These are phyloP conservation scores for Neofusicoccum sp. DNA, from an alignment of 2,329 filamentous ascomycete genomes.

Conservation along the genomic window DNA sequence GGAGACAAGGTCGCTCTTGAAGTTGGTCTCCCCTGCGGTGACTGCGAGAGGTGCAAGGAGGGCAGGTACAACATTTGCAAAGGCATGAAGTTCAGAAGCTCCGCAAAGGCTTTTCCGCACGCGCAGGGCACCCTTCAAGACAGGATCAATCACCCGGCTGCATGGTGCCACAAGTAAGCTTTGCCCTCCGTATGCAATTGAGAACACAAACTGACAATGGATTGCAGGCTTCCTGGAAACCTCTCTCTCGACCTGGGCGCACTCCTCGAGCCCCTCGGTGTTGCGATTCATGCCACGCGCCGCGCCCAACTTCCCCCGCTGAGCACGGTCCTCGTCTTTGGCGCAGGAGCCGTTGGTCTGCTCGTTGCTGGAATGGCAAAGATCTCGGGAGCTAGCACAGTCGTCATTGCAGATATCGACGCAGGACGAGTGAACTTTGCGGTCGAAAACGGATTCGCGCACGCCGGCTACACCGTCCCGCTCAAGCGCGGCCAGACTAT, in stretches of 20 bases:
- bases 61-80: conserved; percentile 64
- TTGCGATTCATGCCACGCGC: conserved; percentile 59
- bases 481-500: conserved; percentile 46
- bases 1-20: conserved; percentile 92
- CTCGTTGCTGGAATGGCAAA: conserved; percentile 58
- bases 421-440: conserved; percentile 56
- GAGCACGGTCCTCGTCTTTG: conserved; percentile 57
- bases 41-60: conserved; percentile 54
- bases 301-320: conserved; percentile 49
- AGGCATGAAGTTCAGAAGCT: conserved; percentile 57
- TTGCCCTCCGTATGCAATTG: not conserved
- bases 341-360: conserved; percentile 61
- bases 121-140: conserved; percentile 64
- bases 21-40: conserved; percentile 80
- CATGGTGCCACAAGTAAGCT: conserved; percentile 56
- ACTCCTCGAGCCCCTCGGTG: conserved; percentile 59
- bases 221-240: conserved; percentile 46
- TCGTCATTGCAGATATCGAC: conserved; percentile 63
- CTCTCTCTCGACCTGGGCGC: conserved; percentile 58
- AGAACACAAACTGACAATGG: not conserved
- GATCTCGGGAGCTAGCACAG: conserved; percentile 52
- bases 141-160: conserved; percentile 59
- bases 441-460: conserved; percentile 48
- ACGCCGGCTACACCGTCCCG: conserved; percentile 45
- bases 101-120: conserved; percentile 60